phyloP scores from a whole-genome alignment of 441 rosid genomes.

The Croton setiger region DNA sequence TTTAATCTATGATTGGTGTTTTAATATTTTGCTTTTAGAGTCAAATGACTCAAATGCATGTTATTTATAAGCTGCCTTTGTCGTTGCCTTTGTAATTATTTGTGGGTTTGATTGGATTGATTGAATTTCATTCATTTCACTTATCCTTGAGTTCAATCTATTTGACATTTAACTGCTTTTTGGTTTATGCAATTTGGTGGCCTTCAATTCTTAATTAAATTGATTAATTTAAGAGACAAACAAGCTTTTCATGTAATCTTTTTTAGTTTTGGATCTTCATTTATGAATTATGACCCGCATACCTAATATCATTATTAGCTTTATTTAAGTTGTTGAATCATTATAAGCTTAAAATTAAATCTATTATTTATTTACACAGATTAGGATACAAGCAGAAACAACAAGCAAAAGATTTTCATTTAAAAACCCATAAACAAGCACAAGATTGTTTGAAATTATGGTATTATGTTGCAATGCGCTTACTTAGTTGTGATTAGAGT shows the following conservation, averaged over 20 bases:
- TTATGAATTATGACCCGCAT: conserved; percentile 25
- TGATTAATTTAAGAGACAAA: conserved; percentile 3
- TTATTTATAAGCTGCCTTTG: conserved; percentile 23
- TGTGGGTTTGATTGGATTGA: conserved; percentile 23
- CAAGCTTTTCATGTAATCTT: conserved; percentile 5
- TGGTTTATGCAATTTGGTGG: conserved; percentile 14
- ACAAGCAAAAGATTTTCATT: too few species aligned
- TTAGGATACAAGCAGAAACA: too few species aligned
- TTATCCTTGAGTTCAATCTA: conserved; percentile 8
- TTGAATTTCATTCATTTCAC: conserved; percentile 6
- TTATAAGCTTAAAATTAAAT: too few species aligned
- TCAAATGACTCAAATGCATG: conserved; percentile 22
- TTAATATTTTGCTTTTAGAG: too few species aligned
- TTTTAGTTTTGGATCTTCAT: conserved; percentile 16
- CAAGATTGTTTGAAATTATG: too few species aligned
- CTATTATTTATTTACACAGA: too few species aligned
- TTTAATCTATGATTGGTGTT: not conserved
- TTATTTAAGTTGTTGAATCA: not conserved
- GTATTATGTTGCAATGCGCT: too few species aligned
- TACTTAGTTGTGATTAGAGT: too few species aligned
- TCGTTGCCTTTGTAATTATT: conserved; percentile 28
- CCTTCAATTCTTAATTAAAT: not conserved
- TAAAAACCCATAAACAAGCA: too few species aligned
- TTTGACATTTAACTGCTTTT: conserved; percentile 15
- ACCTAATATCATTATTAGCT: conserved; percentile 6